Evolutionary conservation across 208 protist genomes (phyloP).

Genomic region (Leishmania mexicana): DNA sequence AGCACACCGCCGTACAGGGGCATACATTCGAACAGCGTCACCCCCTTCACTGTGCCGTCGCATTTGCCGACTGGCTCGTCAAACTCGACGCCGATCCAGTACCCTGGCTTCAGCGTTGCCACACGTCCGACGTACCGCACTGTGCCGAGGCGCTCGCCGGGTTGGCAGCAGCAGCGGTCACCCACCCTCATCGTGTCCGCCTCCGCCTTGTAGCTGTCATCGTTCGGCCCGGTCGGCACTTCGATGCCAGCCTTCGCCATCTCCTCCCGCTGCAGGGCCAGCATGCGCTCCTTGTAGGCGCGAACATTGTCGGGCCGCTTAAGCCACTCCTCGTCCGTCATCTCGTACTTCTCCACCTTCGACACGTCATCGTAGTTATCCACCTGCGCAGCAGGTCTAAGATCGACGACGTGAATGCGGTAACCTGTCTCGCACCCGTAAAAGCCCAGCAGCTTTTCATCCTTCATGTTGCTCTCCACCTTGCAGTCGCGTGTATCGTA

Average conservation of each 20-base stretch:
- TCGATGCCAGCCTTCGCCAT: constrained; percentile 61
- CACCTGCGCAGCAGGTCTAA: constrained; percentile 67
- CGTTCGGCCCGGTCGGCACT: constrained; percentile 33
- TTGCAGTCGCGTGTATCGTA: constrained; percentile 71
- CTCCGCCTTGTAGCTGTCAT: constrained; percentile 73
- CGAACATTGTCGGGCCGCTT: constrained; percentile 83
- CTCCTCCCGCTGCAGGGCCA: constrained; percentile 71
- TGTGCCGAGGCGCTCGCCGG: constrained; percentile 82
- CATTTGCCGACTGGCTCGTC: constrained; percentile 96
- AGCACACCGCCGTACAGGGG: constrained; percentile 86
- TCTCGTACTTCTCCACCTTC: constrained; percentile 92
- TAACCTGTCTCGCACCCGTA: constrained; percentile 85
- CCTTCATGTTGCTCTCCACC: constrained; percentile 61
- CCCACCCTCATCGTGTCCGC: constrained; percentile 81
- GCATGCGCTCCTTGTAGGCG: constrained; percentile 78
- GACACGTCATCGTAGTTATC: constrained; percentile 85
- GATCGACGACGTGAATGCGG: constrained; percentile 90
- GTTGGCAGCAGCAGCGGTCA: constrained; percentile 81
- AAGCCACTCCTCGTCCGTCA: constrained; percentile 91
- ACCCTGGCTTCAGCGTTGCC: constrained; percentile 81
- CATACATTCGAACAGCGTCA: constrained; percentile 86
- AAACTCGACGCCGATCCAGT: constrained; percentile 93
- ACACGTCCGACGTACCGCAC: constrained; percentile 90
- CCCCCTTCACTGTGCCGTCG: constrained; percentile 92
- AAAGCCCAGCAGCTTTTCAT: constrained; percentile 82